A percentile compares a stretch with the other conserved stretches of the same genome.
Evolutionary conservation across 345 rosid genomes (phyloP).

Genomic region (Aethionema arabicum): DNA sequence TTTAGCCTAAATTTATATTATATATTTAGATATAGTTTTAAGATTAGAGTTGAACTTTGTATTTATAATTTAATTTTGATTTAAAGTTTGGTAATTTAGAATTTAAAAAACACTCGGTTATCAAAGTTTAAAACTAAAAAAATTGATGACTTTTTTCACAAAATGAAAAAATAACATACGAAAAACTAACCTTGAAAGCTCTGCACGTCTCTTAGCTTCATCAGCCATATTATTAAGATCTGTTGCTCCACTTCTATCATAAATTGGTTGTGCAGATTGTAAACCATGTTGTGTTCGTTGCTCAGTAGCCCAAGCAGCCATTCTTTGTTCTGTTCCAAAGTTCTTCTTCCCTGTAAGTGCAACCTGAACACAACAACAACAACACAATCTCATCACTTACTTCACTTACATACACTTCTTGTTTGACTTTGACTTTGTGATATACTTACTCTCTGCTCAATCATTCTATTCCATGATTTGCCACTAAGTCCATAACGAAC

Average conservation of each 20-base stretch:
- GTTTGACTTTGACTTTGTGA: neutral
- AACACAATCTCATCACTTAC: neutral
- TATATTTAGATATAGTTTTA: too few species aligned
- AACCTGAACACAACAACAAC: constrained; percentile 21
- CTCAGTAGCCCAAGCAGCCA: constrained; percentile 52
- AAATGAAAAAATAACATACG: too few species aligned
- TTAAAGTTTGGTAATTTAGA: too few species aligned
- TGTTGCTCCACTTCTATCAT: constrained; percentile 32
- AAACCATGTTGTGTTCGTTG: constrained; percentile 46
- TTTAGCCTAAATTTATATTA: too few species aligned
- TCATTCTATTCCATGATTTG: constrained; percentile 65
- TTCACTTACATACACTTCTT: neutral
- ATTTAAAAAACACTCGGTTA: too few species aligned
- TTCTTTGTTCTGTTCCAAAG: constrained; percentile 45
- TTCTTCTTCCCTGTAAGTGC: constrained; percentile 47
- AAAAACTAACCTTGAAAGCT: constrained; percentile 35
- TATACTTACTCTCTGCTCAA: constrained; percentile 59
- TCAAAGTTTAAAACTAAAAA: too few species aligned
- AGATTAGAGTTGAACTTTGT: too few species aligned
- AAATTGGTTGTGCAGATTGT: constrained; percentile 23
- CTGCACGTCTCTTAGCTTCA: constrained; percentile 54
- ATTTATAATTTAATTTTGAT: too few species aligned
- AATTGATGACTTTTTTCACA: too few species aligned
- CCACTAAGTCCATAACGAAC: constrained; percentile 79
- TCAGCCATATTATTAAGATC: constrained; percentile 50